Evolutionary conservation across 306 rosid genomes (phyloP).

Genomic region (Vigna nakashimae): DNA sequence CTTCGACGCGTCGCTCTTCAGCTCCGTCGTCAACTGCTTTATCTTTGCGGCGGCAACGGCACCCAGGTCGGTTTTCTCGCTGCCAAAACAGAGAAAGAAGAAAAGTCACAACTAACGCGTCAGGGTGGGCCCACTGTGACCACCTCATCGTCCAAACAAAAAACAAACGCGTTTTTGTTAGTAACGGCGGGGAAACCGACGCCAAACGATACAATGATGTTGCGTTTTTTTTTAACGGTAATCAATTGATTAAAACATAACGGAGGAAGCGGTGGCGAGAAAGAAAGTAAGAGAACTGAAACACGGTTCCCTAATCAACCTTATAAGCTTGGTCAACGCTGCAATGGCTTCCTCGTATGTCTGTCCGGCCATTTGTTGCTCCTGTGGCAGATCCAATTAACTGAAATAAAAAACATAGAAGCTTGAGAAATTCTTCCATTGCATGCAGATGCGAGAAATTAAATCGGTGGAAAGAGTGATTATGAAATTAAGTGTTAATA

Average conservation of each 20-base stretch:
- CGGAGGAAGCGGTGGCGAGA: background rate
- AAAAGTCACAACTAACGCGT: background rate
- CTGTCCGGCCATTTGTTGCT: slow-evolving; percentile 71
- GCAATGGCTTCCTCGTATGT: slow-evolving; percentile 81
- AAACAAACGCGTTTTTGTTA: slow-evolving; percentile 6
- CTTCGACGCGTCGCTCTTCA: slow-evolving; percentile 43
- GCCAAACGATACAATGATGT: background rate
- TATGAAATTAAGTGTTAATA: too few species aligned
- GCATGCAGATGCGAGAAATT: background rate
- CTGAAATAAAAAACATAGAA: background rate
- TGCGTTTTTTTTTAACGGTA: background rate
- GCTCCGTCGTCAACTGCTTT: slow-evolving; percentile 69
- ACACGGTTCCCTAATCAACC: slow-evolving; percentile 43
- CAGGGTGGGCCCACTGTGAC: background rate
- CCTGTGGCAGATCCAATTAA: slow-evolving; percentile 36
- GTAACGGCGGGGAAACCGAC: slow-evolving; percentile 12
- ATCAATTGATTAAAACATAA: background rate
- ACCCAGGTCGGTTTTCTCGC: slow-evolving; percentile 61
- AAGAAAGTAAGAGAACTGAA: background rate
- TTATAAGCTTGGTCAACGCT: slow-evolving; percentile 72
- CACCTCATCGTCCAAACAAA: background rate
- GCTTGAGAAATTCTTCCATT: background rate
- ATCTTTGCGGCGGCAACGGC: slow-evolving; percentile 72
- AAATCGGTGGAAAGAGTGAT: background rate
- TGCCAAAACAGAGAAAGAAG: slow-evolving; percentile 3